These are phyloP conservation scores for Sugiyamaella chiloensis DNA, from an alignment of 805 yeast genomes.

Conservation along the genomic window DNA sequence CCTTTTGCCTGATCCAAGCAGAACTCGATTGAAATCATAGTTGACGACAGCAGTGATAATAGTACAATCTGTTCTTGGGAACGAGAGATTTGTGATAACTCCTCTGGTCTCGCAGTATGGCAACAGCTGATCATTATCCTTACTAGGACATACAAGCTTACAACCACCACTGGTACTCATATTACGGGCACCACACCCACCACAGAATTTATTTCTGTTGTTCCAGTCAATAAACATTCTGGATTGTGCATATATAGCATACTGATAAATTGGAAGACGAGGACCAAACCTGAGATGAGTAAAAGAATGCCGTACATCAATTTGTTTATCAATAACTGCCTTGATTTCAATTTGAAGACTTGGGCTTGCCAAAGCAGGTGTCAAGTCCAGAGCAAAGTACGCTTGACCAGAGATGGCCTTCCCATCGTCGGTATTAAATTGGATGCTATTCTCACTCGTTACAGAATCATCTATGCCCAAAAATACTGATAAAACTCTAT, in stretches of 20 bases:
- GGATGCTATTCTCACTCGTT: conserved; percentile 3
- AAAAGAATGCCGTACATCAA: conserved; percentile 12
- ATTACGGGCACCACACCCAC: conserved; percentile 68
- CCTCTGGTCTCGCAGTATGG: conserved; percentile 37
- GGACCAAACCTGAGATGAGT: conserved; percentile 5
- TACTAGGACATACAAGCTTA: conserved; percentile 39
- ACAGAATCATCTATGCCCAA: conserved; percentile 45
- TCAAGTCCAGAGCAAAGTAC: conserved; percentile 38
- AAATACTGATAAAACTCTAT: conserved; percentile 38
- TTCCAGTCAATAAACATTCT: conserved; percentile 87
- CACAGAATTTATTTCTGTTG: conserved; percentile 67
- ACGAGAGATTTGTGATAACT: conserved; percentile 69
- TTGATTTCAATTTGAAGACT: conserved; percentile 22
- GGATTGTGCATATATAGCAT: conserved; percentile 74
- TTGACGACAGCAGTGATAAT: conserved; percentile 78
- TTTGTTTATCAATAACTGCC: conserved; percentile 20
- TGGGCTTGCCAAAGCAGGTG: conserved; percentile 19
- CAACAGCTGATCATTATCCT: conserved; percentile 25
- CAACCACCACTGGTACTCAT: conserved; percentile 41
- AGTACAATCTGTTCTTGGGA: conserved; percentile 91
- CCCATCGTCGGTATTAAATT: conserved; percentile 18
- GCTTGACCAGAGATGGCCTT: conserved; percentile 34
- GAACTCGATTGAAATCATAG: conserved; percentile 53
- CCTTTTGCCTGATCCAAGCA: conserved; percentile 69
- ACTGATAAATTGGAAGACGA: conserved; percentile 26